Evolutionary conservation across 805 yeast genomes (phyloP).

Genomic region (Blastobotrys terrestris): DNA sequence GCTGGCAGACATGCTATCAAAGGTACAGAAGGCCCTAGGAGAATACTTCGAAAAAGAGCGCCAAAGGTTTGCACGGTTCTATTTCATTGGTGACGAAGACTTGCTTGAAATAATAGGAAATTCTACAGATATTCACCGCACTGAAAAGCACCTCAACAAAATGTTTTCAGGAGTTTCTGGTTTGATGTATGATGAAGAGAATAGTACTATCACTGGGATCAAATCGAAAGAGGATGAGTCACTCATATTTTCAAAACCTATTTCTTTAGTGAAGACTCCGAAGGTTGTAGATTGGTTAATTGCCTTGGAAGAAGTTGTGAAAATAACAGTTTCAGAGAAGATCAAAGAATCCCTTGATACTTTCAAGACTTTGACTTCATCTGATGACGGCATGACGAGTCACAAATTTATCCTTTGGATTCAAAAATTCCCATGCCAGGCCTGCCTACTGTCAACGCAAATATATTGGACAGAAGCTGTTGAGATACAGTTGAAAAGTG

Average conservation of each 20-base stretch:
- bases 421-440: conserved; percentile 48
- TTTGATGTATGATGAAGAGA: conserved; percentile 34
- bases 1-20: conserved; percentile 48
- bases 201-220: conserved; percentile 40
- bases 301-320: conserved; percentile 50
- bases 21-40: conserved; percentile 57
- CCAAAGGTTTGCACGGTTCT: conserved; percentile 70
- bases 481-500: conserved; percentile 28
- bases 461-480: conserved; percentile 46
- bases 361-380: conserved; percentile 5
- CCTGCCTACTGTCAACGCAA: conserved; percentile 47
- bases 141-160: conserved; percentile 58
- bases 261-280: conserved; percentile 39
- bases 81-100: conserved; percentile 88
- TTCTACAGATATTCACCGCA: conserved; percentile 37
- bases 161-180: conserved; percentile 62
- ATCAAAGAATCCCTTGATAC: conserved; percentile 30
- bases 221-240: conserved; percentile 62
- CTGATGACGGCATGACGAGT: conserved; percentile 12
- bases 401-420: conserved; percentile 33
- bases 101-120: conserved; percentile 76
- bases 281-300: conserved; percentile 57
- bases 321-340: conserved; percentile 39
- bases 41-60: conserved; percentile 80
- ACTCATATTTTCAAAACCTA: conserved; percentile 38